Base-by-base conservation (phyloP, 148 eudicot genomes). In the Mesembryanthemum crystallinum region DNA sequence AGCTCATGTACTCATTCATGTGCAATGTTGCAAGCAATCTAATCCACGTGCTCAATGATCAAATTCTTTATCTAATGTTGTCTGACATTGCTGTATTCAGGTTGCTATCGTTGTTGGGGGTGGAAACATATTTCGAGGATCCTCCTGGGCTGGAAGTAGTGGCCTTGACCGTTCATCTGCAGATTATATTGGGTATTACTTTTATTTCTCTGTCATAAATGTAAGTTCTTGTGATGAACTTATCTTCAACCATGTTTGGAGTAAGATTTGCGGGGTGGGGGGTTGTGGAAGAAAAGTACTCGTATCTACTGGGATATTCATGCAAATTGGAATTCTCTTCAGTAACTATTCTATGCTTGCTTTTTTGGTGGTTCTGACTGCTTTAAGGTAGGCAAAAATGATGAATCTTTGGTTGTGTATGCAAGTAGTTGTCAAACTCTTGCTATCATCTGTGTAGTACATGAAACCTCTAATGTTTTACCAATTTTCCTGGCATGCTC, bases 41-140 rank as follows among this genome's bases (percentile, higher is more conserved):
- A 18, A 45, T 27, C 8, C 1, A 4, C 35, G 39, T 37, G 42
- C 27, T 42, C 59, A 33, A 7, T 37, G 55, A 39, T 29, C 43
- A 60, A 15, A 12, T n/a, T 20, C 54, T 21, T 69, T 39, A 29
- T 14, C 47, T 21, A 59, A 43, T 17, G 12, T n/a, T 64, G 7
- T 39, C 49, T 77, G 59, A 61, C 55, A 49, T 45, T 66, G 51
- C 21, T 32, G 74, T 35, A 62, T 75, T 79, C 85, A 93, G 99
- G 98, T 93, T 75, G 98, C 94, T 58, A 87, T 93, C 69, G 94
- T 93, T 82, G 98, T 91, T 81, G 96, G 98, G 68, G 98, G 96
- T 55, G 96, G 98, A 67, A 93, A 93, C 78, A 91, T 93, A 63
- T 93, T 93, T 69, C 98, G 94, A 62, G 98, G 98, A 67, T 80